Conservation (phyloP, 768 basidiomycete genomes). For the Lactarius deliciosus region DNA sequence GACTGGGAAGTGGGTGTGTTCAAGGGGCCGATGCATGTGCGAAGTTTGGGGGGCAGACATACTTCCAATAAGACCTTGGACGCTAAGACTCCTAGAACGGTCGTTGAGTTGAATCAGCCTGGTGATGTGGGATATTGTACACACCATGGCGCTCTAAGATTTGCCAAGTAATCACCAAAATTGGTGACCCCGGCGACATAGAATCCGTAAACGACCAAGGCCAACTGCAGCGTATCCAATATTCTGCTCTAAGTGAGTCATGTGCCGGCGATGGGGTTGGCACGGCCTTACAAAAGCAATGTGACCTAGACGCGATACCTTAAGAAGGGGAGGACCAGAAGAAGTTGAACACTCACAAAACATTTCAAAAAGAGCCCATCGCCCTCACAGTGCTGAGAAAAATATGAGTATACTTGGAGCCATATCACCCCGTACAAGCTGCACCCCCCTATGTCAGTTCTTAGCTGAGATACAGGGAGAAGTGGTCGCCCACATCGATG, state of each 20-base stretch:
- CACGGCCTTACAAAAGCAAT: constrained; percentile 4
- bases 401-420: constrained; percentile 7
- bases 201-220: not conserved
- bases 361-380: constrained; percentile 7
- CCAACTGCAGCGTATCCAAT: constrained; percentile 5
- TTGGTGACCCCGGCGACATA: constrained; percentile 11
- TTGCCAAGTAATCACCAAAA: constrained; percentile 9
- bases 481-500: constrained; percentile 5
- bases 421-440: constrained; percentile 14
- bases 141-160: constrained; percentile 1
- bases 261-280: not conserved
- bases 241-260: constrained; percentile 1
- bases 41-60: not conserved
- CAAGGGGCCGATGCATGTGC: not conserved
- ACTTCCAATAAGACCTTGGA: constrained; percentile 9
- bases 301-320: not conserved
- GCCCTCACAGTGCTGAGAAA: not conserved
- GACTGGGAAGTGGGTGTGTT: not conserved
- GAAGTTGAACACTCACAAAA: constrained; percentile 3
- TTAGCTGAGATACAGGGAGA: not conserved
- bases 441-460: not conserved
- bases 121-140: not conserved
- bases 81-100: constrained; percentile 2
- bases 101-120: not conserved
- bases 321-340: not conserved